Evolutionary conservation across 2,329 filamentous ascomycete species (phyloP).

Genomic region (Alternaria sp.): DNA sequence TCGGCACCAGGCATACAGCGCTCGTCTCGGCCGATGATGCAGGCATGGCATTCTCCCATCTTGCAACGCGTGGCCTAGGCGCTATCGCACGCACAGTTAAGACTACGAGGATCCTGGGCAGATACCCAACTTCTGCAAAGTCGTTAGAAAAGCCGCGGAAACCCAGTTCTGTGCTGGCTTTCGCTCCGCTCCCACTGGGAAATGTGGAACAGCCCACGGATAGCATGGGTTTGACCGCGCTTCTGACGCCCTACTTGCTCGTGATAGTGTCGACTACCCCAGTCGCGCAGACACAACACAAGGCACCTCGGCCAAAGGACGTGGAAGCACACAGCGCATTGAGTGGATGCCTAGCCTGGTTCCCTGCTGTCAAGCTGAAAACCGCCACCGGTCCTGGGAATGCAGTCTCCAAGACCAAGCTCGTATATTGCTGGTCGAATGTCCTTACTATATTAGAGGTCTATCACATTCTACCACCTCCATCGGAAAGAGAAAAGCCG

Average conservation of each 20-base stretch:
- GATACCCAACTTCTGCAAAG: slow-evolving; percentile 80
- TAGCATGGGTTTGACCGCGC: slow-evolving; percentile 87
- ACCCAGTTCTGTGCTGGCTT: slow-evolving; percentile 93
- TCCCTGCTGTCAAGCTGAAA: slow-evolving; percentile 93
- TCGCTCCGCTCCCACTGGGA: slow-evolving; percentile 89
- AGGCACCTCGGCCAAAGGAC: slow-evolving; percentile 89
- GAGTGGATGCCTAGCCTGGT: slow-evolving; percentile 96
- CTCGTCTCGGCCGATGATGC: slow-evolving; percentile 93
- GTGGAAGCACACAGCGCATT: slow-evolving; percentile 88
- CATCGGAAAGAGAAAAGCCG: slow-evolving; percentile 78
- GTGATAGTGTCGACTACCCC: slow-evolving; percentile 98
- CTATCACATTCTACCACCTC: slow-evolving; percentile 67
- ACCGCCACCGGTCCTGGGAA: slow-evolving; percentile 71
- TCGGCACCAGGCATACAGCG: slow-evolving; percentile 92
- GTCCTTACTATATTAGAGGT: slow-evolving; percentile 93
- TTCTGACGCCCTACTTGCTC: slow-evolving; percentile 93
- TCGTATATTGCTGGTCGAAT: slow-evolving; percentile 99
- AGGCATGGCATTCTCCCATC: slow-evolving; percentile 98
- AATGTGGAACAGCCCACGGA: slow-evolving; percentile 92
- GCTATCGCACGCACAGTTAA: slow-evolving; percentile 85
- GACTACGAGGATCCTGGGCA: slow-evolving; percentile 87
- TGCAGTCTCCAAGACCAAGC: slow-evolving; percentile 79
- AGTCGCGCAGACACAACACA: slow-evolving; percentile 95
- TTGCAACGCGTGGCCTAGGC: slow-evolving; percentile 90
- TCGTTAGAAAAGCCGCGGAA: slow-evolving; percentile 75